Base-by-base conservation (phyloP, 2,329 filamentous ascomycete genomes). In the Verticillium zaregamsianum region DNA sequence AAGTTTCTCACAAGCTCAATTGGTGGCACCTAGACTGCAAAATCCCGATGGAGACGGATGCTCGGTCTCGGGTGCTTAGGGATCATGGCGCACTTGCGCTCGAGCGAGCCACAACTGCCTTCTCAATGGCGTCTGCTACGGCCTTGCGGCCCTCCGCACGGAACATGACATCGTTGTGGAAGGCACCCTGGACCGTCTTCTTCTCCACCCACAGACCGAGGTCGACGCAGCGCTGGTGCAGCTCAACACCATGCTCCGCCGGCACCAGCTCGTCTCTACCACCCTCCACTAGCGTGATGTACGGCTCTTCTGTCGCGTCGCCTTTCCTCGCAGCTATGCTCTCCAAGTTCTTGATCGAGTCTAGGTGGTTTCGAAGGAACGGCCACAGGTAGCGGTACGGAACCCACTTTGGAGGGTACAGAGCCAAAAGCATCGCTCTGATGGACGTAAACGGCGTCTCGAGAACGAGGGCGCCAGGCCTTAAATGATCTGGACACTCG, bases 351-450 rank as follows among this genome's bases (percentile, higher is more conserved):
- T 74, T 70, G 76, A 74, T 81, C 65, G 79, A 86, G 65, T 87
- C 82, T 39, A 87, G 74, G 49, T 85, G 82, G 63, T 83, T 93
- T 66, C 89, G 81, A 12, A 93, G 78, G 69, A 93, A 93, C 0
- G 88, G 89, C 80, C 86, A 86, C 0, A 94, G 79, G 70, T 93
- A 87, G 56, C 84, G 83, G 71, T 94, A 94, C 0, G 91, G 91
- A 7, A 93, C 77, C 90, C 90, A 93, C 67, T 85, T 90, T 67
- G 93, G 89, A 1, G 90, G 90, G 69, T 93, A 94, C 3, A 94
- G 73, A 1, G 85, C 86, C 52, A 84, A 76, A 6, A 94, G 78
- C 89, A 94, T 92, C 20, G 83, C 84, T 62, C 83, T 81, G 61
- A 91, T 83, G 54, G 86, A 90, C 1, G 88, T 83, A 65, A 93